Evolutionary conservation across 2,329 filamentous ascomycete species (phyloP).

Genomic region (Pseudocercospora cruenta): DNA sequence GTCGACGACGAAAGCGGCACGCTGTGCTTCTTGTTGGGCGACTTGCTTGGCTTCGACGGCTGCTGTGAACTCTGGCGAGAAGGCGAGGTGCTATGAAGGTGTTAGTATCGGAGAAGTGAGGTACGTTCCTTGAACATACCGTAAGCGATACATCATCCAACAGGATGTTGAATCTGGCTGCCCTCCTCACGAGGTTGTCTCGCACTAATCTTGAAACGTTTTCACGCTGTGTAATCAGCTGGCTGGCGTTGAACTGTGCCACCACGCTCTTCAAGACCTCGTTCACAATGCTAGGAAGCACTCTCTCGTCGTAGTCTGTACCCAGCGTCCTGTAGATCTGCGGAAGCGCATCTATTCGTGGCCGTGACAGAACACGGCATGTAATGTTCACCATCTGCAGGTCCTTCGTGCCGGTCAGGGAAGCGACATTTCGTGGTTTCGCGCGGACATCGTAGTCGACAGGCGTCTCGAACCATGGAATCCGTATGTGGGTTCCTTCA

Average conservation of each 20-base stretch:
- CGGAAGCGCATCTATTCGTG: slow-evolving; percentile 82
- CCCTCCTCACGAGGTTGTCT: slow-evolving; percentile 88
- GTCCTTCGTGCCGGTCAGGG: slow-evolving; percentile 97
- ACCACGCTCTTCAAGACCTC: slow-evolving; percentile 99
- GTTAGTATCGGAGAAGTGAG: slow-evolving; percentile 7
- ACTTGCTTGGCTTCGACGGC: slow-evolving; percentile 72
- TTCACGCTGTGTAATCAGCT: slow-evolving; percentile 98
- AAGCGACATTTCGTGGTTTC: slow-evolving; percentile 94
- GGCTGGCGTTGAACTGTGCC: slow-evolving; percentile 96
- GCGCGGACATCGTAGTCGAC: slow-evolving; percentile 97
- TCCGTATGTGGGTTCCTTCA: slow-evolving; percentile 93
- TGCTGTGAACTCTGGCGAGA: slow-evolving; percentile 71
- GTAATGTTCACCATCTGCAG: slow-evolving; percentile 99
- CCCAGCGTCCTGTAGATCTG: slow-evolving; percentile 97
- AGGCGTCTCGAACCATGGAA: slow-evolving; percentile 97
- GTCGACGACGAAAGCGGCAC: slow-evolving; percentile 96
- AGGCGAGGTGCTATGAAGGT: slow-evolving; percentile 61
- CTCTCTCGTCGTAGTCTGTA: slow-evolving; percentile 94
- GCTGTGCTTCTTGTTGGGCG: slow-evolving; percentile 88
- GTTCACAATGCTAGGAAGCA: slow-evolving; percentile 97
- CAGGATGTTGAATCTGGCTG: slow-evolving; percentile 94
- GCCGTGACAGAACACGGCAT: slow-evolving; percentile 95
- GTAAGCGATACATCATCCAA: slow-evolving; percentile 97
- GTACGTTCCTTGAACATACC: slow-evolving; percentile 29
- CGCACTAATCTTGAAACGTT: slow-evolving; percentile 89